Conservation (phyloP, 352 stramenopile genomes). For the Phytophthora crassamura region DNA sequence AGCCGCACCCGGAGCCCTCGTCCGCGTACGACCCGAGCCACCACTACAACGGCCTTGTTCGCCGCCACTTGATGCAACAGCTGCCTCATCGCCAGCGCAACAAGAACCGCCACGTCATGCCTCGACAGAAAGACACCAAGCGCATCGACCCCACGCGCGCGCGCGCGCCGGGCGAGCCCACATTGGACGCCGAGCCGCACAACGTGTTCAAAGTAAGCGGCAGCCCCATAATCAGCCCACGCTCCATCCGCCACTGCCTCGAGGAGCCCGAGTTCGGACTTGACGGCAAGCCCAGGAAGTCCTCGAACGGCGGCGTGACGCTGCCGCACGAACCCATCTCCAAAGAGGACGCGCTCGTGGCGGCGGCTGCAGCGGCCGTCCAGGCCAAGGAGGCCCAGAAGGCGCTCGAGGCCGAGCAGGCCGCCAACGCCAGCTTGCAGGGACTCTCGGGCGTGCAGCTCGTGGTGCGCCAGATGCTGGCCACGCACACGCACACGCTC, state of each 20-base stretch:
- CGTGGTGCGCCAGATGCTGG: constrained; percentile 72
- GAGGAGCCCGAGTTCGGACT: constrained; percentile 60
- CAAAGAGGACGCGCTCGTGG: constrained; percentile 31
- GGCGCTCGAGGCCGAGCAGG: constrained; percentile 53
- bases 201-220: constrained; percentile 68
- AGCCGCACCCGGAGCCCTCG: constrained; percentile 23
- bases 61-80: constrained; percentile 6
- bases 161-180: constrained; percentile 28
- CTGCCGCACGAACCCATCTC: constrained; percentile 24
- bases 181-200: constrained; percentile 43
- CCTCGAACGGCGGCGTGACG: constrained; percentile 33
- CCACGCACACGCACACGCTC: constrained; percentile 72
- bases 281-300: constrained; percentile 46
- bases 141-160: constrained; percentile 48
- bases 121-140: constrained; percentile 64
- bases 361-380: constrained; percentile 33
- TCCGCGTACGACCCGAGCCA: constrained; percentile 29
- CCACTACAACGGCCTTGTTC: constrained; percentile 30
- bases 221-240: constrained; percentile 71
- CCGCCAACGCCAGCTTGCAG: constrained; percentile 43
- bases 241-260: constrained; percentile 70
- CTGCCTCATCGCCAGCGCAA: constrained; percentile 15
- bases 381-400: constrained; percentile 45
- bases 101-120: constrained; percentile 38
- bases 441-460: constrained; percentile 70